These are phyloP conservation scores for Quercus parvula DNA, from an alignment of 306 rosid genomes.

Conservation along the genomic window DNA sequence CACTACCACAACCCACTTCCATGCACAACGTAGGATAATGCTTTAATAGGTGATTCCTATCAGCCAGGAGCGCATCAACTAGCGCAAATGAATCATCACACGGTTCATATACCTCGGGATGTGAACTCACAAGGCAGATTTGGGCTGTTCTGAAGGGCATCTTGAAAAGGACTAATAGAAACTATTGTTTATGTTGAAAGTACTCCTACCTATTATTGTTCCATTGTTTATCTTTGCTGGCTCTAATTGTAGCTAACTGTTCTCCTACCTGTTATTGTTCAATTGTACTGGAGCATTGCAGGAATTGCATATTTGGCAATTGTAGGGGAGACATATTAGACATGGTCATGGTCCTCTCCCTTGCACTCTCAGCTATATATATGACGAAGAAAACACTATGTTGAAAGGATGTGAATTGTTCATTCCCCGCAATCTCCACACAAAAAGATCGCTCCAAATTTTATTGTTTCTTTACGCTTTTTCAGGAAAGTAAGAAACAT, in stretches of 20 bases:
- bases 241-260: too few relatives aligned
- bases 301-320: too few relatives aligned
- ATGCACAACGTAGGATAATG: slow-evolving; percentile 69
- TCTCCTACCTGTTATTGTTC: background rate
- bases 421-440: slow-evolving; percentile 25
- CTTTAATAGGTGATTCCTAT: slow-evolving; percentile 51
- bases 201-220: too few relatives aligned
- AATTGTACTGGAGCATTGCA: too few relatives aligned
- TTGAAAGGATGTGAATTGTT: background rate
- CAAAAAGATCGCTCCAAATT: slow-evolving; percentile 23
- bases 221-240: too few relatives aligned
- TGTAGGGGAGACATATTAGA: too few relatives aligned
- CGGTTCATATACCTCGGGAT: slow-evolving; percentile 88
- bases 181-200: background rate
- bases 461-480: background rate
- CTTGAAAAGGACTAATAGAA: slow-evolving; percentile 23
- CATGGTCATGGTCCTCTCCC: too few relatives aligned
- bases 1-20: slow-evolving; percentile 97
- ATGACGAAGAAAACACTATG: slow-evolving; percentile 13
- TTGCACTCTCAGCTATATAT: too few relatives aligned
- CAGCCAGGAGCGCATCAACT: slow-evolving; percentile 92
- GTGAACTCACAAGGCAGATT: slow-evolving; percentile 83
- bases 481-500: slow-evolving; percentile 1
- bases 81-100: slow-evolving; percentile 96
- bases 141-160: slow-evolving; percentile 59